Base-by-base conservation (phyloP, 106 monocot genomes). In the Dactylorhiza incarnata region DNA sequence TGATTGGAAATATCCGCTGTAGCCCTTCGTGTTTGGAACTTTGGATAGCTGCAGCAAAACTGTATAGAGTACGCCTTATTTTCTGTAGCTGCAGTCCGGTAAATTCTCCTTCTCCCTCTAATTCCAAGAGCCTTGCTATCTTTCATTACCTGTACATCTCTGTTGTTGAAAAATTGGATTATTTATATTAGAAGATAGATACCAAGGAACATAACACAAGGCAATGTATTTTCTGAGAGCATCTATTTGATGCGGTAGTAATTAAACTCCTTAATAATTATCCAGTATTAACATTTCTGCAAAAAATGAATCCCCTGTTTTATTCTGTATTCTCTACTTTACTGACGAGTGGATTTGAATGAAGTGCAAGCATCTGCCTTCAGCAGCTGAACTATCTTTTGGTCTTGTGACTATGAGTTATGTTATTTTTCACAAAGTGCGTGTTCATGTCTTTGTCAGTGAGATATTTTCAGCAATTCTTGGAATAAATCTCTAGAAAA, bases 181-280 rank as follows among this genome's bases (percentile, higher is more conserved):
- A 5, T 2, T 7, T 58, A n/a, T 22, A 22, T 19, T 22, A 22
- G 11, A n/a, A 58, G 58, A 58, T 7, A 52, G 5, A 58, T 19
- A 1, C 22, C 58, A 58, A 58, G 37, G 37, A 37, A 37, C 37
- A 37, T 37, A 37, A 37, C 37, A 0, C 3, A 58, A n/a, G 58
- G 53, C 6, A n/a, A 58, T 20, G 58, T 58, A 58, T 58, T 58
- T 58, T 58, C 20, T 58, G n/a, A 58, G 58, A 58, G 58, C 58
- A 58, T 58, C 9, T 58, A n/a, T 58, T 6, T 58, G 58, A 58
- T 58, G 58, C 19, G 11, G 6, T 20, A 20, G n/a, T 20, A 22
- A 58, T 58, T 58, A 58, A 58, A 22, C 20, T 20, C 58, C 0
- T 58, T 58, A 58, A 7, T 22, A 20, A 58, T 20, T 58, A 20